Evolutionary conservation across 2,329 filamentous ascomycete genomes (phyloP), one percentile per base, ranked within the genome.

Genomic region (Diaporthe sp.): DNA sequence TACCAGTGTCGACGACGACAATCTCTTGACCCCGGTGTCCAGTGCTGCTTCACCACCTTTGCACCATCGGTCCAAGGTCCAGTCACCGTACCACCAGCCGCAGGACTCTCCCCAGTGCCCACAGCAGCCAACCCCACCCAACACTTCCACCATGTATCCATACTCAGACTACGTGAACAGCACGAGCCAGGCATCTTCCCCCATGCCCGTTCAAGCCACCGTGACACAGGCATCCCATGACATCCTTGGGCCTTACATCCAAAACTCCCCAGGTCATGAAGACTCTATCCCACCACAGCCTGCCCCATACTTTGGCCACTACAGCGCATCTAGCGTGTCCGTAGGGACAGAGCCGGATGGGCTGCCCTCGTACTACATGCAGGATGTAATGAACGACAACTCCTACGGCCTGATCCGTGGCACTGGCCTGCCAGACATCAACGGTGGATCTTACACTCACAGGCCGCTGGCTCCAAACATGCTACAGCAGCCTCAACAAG

Each of bases 21-120:
- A 80, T 77, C 82, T 89, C 72, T 81, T 88, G 66, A 89, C 88
- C n/a, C 88, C 89, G 35, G 85, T 86, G n/a, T 89, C 88, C 61
- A 83, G 83, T 64, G 82, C 84, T 72, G 85, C 82, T 38, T 90
- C 88, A 42, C 88, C 88, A 71, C 85, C 86, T 66, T 77, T 88
- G 57, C 83, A 85, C 71, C 86, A 88, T 72, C 83, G 82, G 47
- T 74, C 74, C 33, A 71, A 64, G 40, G 60, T 70, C 54, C 74
- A 76, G 60, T 72, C 74, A 19, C 68, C 74, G 38, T 88, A 87
- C 76, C 78, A 78, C 72, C 78, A 84, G 78, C 79, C 81, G 22
- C 83, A 83, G n/a, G 80, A 82, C 50, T 79, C 80, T 28, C 81
- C 80, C 45, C 78, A 83, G 40, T 81, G 78, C 55, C 79, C 83